These are phyloP conservation scores for Aegilops umbellulata DNA, from an alignment of 176 grass and related monocot genomes.

Conservation along the genomic window DNA sequence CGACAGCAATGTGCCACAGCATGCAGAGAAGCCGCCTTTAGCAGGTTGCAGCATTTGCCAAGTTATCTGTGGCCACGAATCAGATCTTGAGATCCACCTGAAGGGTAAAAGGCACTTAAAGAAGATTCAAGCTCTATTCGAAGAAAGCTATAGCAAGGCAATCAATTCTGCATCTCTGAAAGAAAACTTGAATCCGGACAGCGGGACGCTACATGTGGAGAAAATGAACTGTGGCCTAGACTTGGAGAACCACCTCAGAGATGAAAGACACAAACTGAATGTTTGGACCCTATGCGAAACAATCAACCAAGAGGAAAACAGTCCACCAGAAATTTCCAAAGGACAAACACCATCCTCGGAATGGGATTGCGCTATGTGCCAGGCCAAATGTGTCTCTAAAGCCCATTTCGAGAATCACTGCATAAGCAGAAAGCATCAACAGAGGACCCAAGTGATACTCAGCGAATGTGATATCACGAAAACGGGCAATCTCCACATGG, in stretches of 20 bases:
- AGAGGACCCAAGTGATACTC: neutral
- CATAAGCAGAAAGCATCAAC: neutral
- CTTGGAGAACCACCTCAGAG: neutral
- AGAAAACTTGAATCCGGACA: neutral
- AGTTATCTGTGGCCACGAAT: neutral
- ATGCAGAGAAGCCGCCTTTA: neutral
- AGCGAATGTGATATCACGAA: neutral
- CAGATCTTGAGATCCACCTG: neutral
- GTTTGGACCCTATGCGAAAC: neutral
- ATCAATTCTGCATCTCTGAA: neutral
- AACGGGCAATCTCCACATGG: neutral
- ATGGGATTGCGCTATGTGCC: slow-evolving; percentile 10
- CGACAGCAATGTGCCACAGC: too few relatives aligned
- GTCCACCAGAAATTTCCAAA: neutral
- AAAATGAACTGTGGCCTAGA: neutral
- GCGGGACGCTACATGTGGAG: neutral
- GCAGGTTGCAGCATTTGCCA: slow-evolving; percentile 13
- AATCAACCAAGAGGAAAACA: neutral
- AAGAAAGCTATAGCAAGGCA: neutral
- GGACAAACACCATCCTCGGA: neutral
- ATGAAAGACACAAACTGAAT: slow-evolving; percentile 4
- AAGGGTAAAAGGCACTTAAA: slow-evolving; percentile 5
- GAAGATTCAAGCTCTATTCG: neutral
- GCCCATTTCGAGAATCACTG: slow-evolving; percentile 21
- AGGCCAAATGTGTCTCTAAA: slow-evolving; percentile 22